A percentile compares a stretch with the other conserved stretches of the same genome.
These are phyloP conservation scores for Trypanosoma avium DNA, from an alignment of 208 protist species.

Conservation along the genomic window DNA sequence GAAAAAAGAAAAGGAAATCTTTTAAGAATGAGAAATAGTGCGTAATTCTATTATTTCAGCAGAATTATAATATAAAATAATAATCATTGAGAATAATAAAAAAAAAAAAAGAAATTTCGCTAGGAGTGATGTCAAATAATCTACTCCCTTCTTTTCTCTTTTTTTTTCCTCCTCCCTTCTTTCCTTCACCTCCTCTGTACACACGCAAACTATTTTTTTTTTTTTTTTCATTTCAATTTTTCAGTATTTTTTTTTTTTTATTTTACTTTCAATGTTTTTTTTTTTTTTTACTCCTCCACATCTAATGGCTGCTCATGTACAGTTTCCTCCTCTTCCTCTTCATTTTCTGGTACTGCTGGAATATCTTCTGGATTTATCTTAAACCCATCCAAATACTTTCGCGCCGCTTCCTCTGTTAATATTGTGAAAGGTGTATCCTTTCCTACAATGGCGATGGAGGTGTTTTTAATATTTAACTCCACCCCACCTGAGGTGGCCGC, in stretches of 20 bases:
- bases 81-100: too few relatives aligned
- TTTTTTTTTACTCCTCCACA: constrained; percentile 72
- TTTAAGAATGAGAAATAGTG: too few relatives aligned
- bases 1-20: too few relatives aligned
- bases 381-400: constrained; percentile 86
- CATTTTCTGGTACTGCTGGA: constrained; percentile 37
- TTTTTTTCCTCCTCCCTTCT: background rate
- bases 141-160: too few relatives aligned
- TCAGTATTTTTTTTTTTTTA: background rate
- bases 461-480: constrained; percentile 93
- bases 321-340: constrained; percentile 68
- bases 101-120: too few relatives aligned
- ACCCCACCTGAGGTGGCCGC: constrained; percentile 90
- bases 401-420: constrained; percentile 79
- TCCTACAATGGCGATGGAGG: constrained; percentile 91
- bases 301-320: constrained; percentile 73
- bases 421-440: constrained; percentile 85
- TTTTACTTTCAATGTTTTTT: background rate
- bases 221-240: constrained; percentile 6
- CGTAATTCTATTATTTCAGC: too few relatives aligned
- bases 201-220: background rate
- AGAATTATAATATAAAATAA: too few relatives aligned
- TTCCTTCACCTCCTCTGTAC: too few relatives aligned
- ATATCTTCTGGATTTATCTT: constrained; percentile 76
- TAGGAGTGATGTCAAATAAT: too few relatives aligned